These are phyloP conservation scores for Tremella fuciformis DNA, from an alignment of 768 basidiomycete species.

Conservation along the genomic window DNA sequence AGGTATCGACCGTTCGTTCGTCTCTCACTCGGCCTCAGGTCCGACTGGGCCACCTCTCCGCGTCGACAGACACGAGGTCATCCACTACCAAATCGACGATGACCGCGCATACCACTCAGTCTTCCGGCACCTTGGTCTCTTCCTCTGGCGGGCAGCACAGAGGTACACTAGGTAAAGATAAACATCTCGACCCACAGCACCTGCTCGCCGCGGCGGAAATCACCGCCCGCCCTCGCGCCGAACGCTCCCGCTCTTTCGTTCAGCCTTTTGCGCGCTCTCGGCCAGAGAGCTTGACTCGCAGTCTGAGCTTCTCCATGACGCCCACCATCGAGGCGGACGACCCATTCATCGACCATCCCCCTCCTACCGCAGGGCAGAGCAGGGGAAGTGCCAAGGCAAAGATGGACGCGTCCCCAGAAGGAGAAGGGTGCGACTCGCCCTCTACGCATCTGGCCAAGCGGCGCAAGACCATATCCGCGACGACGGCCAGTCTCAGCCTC, in stretches of 20 bases:
- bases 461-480: neutral
- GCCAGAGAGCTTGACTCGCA: conserved; percentile 1
- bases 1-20: too few species aligned
- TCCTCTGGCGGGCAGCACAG: neutral
- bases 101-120: neutral
- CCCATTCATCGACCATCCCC: conserved; percentile 3
- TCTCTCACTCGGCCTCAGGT: too few species aligned
- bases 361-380: too few species aligned
- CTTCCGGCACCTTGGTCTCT: neutral
- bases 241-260: neutral
- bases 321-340: conserved; percentile 1
- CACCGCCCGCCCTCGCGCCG: neutral
- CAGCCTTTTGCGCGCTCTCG: neutral
- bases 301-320: conserved; percentile 3
- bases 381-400: too few species aligned
- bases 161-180: neutral
- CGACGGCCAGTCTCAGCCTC: neutral
- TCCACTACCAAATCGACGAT: neutral
- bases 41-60: neutral
- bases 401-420: neutral
- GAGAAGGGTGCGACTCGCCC: neutral
- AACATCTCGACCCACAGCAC: neutral
- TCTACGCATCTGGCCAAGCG: conserved; percentile 3
- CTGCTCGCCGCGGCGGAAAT: conserved; percentile 1
- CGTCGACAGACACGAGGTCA: neutral